These are phyloP conservation scores for Saccharomyces hybrid DNA, from an alignment of 1,139 yeast genomes.

Conservation along the genomic window DNA sequence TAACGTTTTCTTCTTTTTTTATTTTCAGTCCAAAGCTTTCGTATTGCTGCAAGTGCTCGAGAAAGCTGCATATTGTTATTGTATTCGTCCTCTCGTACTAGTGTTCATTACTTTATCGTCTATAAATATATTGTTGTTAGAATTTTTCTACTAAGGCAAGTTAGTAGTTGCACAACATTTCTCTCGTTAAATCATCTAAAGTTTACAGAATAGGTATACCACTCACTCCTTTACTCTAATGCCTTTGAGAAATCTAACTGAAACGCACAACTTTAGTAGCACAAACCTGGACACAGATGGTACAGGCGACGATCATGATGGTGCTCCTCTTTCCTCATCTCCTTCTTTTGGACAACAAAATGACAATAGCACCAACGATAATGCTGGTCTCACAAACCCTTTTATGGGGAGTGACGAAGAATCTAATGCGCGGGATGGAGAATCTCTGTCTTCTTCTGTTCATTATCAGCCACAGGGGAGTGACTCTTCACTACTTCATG, in stretches of 20 bases:
- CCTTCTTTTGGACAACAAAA: not conserved
- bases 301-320: not conserved
- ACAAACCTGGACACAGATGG: slow-evolving; percentile 2
- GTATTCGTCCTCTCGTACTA: not conserved
- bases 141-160: not conserved
- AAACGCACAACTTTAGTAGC: not conserved
- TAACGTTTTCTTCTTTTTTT: not conserved
- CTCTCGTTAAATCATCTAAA: not conserved
- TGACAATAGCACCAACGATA: not conserved
- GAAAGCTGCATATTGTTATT: not conserved
- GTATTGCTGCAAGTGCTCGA: not conserved
- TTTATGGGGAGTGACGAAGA: slow-evolving; percentile 25
- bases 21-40: not conserved
- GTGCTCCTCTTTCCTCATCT: not conserved
- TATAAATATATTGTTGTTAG: not conserved
- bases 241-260: not conserved
- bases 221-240: not conserved
- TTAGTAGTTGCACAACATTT: not conserved
- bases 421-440: slow-evolving; percentile 6
- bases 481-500: not conserved
- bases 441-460: slow-evolving; percentile 7
- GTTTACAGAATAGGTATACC: not conserved
- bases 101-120: not conserved
- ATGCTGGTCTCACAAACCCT: slow-evolving; percentile 9
- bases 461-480: slow-evolving; percentile 4